Percentiles rank a stretch among this genome's conserved stretches.
These are phyloP conservation scores for Dactylellina haptotyla DNA, from an alignment of 2,329 filamentous ascomycete species.

Conservation along the genomic window DNA sequence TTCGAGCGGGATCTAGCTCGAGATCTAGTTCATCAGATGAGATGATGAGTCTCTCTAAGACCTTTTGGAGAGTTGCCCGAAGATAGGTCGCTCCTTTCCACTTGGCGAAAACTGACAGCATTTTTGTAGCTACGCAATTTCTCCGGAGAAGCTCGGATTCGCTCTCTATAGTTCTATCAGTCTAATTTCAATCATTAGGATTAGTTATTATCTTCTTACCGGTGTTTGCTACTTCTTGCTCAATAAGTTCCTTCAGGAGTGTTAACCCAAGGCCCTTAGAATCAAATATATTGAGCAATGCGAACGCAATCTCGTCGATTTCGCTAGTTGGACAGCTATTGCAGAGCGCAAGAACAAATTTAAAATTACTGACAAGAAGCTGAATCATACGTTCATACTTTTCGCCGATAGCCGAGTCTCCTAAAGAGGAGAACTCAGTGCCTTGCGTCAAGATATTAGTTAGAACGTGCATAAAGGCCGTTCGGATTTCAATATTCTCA, in stretches of 20 bases:
- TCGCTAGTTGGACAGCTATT: conserved; percentile 74
- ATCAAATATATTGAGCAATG: conserved; percentile 76
- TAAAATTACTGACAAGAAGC: conserved; percentile 72
- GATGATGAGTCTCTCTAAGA: conserved; percentile 73
- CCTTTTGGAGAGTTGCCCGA: conserved; percentile 72
- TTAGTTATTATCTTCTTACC: conserved; percentile 61
- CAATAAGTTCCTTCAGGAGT: conserved; percentile 73
- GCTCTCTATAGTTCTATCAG: conserved; percentile 65
- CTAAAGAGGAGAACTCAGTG: conserved; percentile 75
- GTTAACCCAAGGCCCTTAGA: conserved; percentile 72
- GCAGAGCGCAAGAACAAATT: conserved; percentile 72
- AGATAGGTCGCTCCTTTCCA: conserved; percentile 75
- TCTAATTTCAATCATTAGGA: not conserved
- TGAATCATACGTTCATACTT: conserved; percentile 75
- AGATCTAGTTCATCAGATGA: conserved; percentile 75
- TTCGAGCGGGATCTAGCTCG: conserved; percentile 73
- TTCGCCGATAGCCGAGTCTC: conserved; percentile 74
- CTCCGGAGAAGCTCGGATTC: conserved; percentile 74
- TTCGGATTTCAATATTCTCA: conserved; percentile 75
- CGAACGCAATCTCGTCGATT: conserved; percentile 75
- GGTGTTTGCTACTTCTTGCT: conserved; percentile 75
- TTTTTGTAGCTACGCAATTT: conserved; percentile 77
- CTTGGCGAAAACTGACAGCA: conserved; percentile 76
- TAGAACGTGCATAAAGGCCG: conserved; percentile 75
- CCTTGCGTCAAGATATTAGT: conserved; percentile 78